A percentile compares a stretch with the other conserved stretches of the same genome.
Evolutionary conservation across 2,329 filamentous ascomycete species (phyloP).

Genomic region (Apiospora marii): DNA sequence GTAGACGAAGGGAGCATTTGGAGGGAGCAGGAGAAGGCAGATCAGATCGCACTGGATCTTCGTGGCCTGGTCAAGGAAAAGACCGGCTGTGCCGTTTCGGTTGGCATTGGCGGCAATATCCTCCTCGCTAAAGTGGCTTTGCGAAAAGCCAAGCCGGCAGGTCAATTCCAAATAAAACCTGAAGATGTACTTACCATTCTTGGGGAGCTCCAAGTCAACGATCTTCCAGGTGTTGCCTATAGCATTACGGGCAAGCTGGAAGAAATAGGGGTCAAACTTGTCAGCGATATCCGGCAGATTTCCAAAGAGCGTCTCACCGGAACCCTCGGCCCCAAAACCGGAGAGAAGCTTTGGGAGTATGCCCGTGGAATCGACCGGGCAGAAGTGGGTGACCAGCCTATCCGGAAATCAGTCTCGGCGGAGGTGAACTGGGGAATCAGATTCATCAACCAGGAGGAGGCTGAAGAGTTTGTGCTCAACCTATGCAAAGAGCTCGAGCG

Average conservation of each 20-base stretch:
- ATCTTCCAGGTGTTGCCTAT: slow-evolving; percentile 90
- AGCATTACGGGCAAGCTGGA: slow-evolving; percentile 89
- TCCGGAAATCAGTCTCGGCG: slow-evolving; percentile 93
- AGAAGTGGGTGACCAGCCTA: slow-evolving; percentile 85
- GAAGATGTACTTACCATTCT: slow-evolving; percentile 81
- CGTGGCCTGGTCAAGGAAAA: slow-evolving; percentile 74
- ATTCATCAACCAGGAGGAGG: slow-evolving; percentile 90
- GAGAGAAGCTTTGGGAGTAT: slow-evolving; percentile 90
- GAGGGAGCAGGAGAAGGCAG: slow-evolving; percentile 80
- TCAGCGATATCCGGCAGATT: slow-evolving; percentile 82
- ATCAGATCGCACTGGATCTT: slow-evolving; percentile 72
- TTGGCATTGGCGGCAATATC: slow-evolving; percentile 92
- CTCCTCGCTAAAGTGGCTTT: slow-evolving; percentile 90
- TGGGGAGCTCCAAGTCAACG: slow-evolving; percentile 77
- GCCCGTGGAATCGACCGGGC: slow-evolving; percentile 84
- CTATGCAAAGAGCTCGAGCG: slow-evolving; percentile 86
- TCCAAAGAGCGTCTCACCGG: slow-evolving; percentile 79
- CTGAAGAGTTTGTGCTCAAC: slow-evolving; percentile 88
- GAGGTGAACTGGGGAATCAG: slow-evolving; percentile 99
- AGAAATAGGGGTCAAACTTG: slow-evolving; percentile 81
- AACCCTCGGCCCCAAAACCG: slow-evolving; percentile 87
- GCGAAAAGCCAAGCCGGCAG: slow-evolving; percentile 91
- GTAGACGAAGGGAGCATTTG: slow-evolving; percentile 73
- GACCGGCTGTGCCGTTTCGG: slow-evolving; percentile 87
- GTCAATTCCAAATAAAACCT: slow-evolving; percentile 87